Conservation (phyloP, 2,329 filamentous ascomycete genomes). For the Aspergillus pseudoviridinutans region DNA sequence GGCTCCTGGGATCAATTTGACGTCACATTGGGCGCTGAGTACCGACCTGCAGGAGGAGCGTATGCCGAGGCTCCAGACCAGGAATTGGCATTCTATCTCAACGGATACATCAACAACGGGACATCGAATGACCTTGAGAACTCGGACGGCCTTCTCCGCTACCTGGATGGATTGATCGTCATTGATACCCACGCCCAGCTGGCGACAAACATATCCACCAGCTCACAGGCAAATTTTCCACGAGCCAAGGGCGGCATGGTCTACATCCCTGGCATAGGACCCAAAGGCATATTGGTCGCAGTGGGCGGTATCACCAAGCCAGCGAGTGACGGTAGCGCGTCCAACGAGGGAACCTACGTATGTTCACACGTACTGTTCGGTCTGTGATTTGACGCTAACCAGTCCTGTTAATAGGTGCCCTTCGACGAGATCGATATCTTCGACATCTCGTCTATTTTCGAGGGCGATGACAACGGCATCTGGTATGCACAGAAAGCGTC, state of each 20-base stretch:
- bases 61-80: slow-evolving; percentile 35
- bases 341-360: slow-evolving; percentile 24
- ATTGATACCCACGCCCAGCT: slow-evolving; percentile 33
- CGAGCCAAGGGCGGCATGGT: slow-evolving; percentile 36
- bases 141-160: slow-evolving; percentile 13
- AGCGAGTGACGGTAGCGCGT: slow-evolving; percentile 10
- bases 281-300: slow-evolving; percentile 35
- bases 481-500: slow-evolving; percentile 44
- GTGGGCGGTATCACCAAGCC: slow-evolving; percentile 34
- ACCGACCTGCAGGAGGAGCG: slow-evolving; percentile 34
- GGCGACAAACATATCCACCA: slow-evolving; percentile 38
- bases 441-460: slow-evolving; percentile 34
- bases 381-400: background rate
- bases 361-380: slow-evolving; percentile 9
- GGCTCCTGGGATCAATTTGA: slow-evolving; percentile 26
- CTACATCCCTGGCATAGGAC: slow-evolving; percentile 35
- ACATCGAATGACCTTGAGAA: slow-evolving; percentile 20
- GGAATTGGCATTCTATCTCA: slow-evolving; percentile 38
- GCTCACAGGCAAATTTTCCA: slow-evolving; percentile 26
- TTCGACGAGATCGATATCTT: slow-evolving; percentile 40
- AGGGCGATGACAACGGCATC: slow-evolving; percentile 24
- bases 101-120: slow-evolving; percentile 38
- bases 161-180: slow-evolving; percentile 40
- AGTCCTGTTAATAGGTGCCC: slow-evolving; percentile 14
- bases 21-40: slow-evolving; percentile 15